These are phyloP conservation scores for Cichorium intybus DNA, from an alignment of 140 eudicot species.

Conservation along the genomic window DNA sequence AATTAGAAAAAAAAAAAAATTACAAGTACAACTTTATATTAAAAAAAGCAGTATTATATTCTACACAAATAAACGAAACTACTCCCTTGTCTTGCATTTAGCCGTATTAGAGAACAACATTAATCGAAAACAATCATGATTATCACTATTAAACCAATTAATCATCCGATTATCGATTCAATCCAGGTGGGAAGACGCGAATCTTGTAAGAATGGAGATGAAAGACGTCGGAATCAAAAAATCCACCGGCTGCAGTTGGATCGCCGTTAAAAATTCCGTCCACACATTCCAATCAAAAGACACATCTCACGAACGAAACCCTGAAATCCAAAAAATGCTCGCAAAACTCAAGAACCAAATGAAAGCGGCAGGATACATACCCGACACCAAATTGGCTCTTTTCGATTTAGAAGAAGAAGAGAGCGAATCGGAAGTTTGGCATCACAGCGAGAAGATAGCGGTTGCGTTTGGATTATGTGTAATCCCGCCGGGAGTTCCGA, in stretches of 20 bases:
- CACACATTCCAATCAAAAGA: conserved; percentile 83
- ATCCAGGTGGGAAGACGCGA: conserved; percentile 83
- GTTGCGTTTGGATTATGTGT: conserved; percentile 77
- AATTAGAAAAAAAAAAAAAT: no score
- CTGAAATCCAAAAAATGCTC: conserved; percentile 61
- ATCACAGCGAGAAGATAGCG: conserved; percentile 82
- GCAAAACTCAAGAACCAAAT: conserved; percentile 43
- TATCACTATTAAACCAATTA: neutral
- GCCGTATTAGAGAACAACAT: neutral
- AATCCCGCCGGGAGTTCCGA: conserved; percentile 63
- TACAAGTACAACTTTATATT: no score
- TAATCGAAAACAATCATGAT: neutral
- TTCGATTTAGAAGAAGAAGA: conserved; percentile 89
- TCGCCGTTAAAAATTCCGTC: conserved; percentile 51
- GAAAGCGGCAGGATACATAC: conserved; percentile 65
- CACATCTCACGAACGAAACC: conserved; percentile 52
- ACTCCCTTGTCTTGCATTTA: neutral
- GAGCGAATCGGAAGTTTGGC: conserved; percentile 75
- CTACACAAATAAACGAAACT: no score
- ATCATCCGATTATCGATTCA: neutral
- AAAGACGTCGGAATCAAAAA: conserved; percentile 73
- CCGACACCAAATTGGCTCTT: conserved; percentile 57
- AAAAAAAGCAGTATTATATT: no score
- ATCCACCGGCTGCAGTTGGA: conserved; percentile 78
- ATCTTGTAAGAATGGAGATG: conserved; percentile 74